These are phyloP conservation scores for Neocucurbitaria cava DNA, from an alignment of 2,329 filamentous ascomycete genomes.

Conservation along the genomic window DNA sequence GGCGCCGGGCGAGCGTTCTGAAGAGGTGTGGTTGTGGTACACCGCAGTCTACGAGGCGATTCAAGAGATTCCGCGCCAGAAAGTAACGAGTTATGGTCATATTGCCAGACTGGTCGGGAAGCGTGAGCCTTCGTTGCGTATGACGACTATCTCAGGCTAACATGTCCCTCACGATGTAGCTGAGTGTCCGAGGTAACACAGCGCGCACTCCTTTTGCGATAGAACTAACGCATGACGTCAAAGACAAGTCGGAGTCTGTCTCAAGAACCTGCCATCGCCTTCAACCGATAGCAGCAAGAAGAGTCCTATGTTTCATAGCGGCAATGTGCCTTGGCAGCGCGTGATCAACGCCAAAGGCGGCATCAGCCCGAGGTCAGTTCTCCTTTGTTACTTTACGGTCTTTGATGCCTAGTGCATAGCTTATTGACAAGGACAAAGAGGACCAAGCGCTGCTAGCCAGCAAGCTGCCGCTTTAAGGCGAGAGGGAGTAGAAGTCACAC, in stretches of 20 bases:
- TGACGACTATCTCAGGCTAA: constrained; percentile 29
- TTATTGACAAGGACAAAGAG: constrained; percentile 44
- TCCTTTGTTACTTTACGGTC: constrained; percentile 9
- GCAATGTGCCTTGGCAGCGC: constrained; percentile 92
- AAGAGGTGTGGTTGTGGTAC: constrained; percentile 78
- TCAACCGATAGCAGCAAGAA: constrained; percentile 52
- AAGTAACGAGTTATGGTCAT: constrained; percentile 87
- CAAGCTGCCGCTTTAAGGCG: constrained; percentile 55
- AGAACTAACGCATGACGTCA: constrained; percentile 49
- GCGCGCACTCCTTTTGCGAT: constrained; percentile 14
- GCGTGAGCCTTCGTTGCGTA: constrained; percentile 59
- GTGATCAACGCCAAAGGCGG: constrained; percentile 87
- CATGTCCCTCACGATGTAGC: constrained; percentile 41
- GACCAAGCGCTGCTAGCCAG: constrained; percentile 53
- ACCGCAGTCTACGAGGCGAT: constrained; percentile 81
- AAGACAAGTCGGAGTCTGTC: constrained; percentile 85
- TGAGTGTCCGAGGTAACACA: constrained; percentile 55
- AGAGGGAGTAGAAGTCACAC: constrained; percentile 57
- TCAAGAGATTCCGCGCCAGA: constrained; percentile 82
- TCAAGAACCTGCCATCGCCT: constrained; percentile 78
- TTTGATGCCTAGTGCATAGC: constrained; percentile 18
- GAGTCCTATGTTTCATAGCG: constrained; percentile 67
- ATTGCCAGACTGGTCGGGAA: constrained; percentile 76
- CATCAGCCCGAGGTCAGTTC: constrained; percentile 79
- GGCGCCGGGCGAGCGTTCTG: constrained; percentile 64